Base-by-base conservation (phyloP, 805 yeast genomes). In the Kluyveromyces lactis region DNA sequence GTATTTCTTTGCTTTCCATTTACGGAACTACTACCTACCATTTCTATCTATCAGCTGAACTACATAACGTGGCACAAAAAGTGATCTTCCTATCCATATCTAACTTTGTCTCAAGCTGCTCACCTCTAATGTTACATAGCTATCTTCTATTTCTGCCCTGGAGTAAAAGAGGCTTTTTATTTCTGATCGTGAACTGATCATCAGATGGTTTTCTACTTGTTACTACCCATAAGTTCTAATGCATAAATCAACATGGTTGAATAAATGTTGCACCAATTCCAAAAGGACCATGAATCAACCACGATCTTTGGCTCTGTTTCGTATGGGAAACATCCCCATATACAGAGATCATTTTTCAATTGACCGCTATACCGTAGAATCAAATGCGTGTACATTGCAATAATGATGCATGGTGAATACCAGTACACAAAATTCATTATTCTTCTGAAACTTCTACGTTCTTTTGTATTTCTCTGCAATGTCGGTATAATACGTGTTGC, bases 211-310 rank as follows among this genome's bases (percentile, higher is more conserved):
- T 5, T 27, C 30, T 27, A 27, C 11, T 27, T 27, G 13, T 12
- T 13, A n/a, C 57, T 64, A 16, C 63, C 58, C 15, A 78, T 61
- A 43, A 90, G 67, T 63, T 90, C 98, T 34, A 83, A 68, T 23
- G 81, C 79, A 60, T 90, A 90, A 19, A 92, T 67, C n/a, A 77
- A 66, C 41, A 92, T 64, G 9, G 95, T 83, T 39, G 81, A 72
- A 48, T 81, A 78, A 68, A 90, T 84, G 57, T 90, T 90, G 42
- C 85, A 75, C 97, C 97, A 90, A 52, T 89, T 86, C 97, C 98
- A 90, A 57, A 92, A 84, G 52, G 86, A 87, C 86, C 95, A 83
- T n/a, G 95, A 81, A 56, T 79, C 71, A 32, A 73, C 67, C 38
- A 62, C 47, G 3, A 67, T 43, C 32, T 47, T 56, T 15, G 49